Conservation (phyloP, 2,329 filamentous ascomycete species). For the Cladophialophora psammophila region DNA sequence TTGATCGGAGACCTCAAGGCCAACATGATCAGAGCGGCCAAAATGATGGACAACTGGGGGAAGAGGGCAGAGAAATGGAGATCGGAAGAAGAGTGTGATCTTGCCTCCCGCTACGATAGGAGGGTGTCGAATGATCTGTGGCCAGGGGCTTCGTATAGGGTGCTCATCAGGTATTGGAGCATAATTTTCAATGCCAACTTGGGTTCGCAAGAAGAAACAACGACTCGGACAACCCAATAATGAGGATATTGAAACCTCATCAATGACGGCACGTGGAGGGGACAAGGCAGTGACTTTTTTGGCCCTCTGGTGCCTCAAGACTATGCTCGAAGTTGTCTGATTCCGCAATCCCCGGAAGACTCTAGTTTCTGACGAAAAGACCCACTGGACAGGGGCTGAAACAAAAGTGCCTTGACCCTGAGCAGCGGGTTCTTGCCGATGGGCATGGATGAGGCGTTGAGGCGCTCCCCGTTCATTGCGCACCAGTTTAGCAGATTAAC, state of each 20-base stretch:
- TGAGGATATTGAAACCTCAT: slow-evolving; percentile 30
- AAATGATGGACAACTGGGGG: slow-evolving; percentile 25
- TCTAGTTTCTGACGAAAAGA: slow-evolving; percentile 35
- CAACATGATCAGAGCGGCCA: slow-evolving; percentile 35
- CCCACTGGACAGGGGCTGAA: slow-evolving; percentile 36
- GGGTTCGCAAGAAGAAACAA: slow-evolving; percentile 16
- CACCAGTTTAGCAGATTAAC: slow-evolving; percentile 21
- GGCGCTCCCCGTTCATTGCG: slow-evolving; percentile 23
- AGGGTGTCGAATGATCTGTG: slow-evolving; percentile 22
- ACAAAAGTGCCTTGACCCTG: slow-evolving; percentile 32
- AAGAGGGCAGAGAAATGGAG: slow-evolving; percentile 14
- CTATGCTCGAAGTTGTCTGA: slow-evolving; percentile 34
- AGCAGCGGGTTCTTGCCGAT: slow-evolving; percentile 32
- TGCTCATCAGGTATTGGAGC: slow-evolving; percentile 33
- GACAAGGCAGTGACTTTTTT: slow-evolving; percentile 22
- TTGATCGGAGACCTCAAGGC: slow-evolving; percentile 34
- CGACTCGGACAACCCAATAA: slow-evolving; percentile 19
- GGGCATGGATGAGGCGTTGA: slow-evolving; percentile 29
- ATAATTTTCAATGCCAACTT: slow-evolving; percentile 27
- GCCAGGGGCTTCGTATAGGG: slow-evolving; percentile 31
- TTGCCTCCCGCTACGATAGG: slow-evolving; percentile 29
- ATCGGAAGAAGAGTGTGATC: slow-evolving; percentile 14
- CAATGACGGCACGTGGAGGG: slow-evolving; percentile 32
- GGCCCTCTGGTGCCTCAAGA: slow-evolving; percentile 13
- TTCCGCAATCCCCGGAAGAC: slow-evolving; percentile 31